phyloP scores from a whole-genome alignment of 2,329 filamentous ascomycete genomes.

The Aspergillus proliferans region DNA sequence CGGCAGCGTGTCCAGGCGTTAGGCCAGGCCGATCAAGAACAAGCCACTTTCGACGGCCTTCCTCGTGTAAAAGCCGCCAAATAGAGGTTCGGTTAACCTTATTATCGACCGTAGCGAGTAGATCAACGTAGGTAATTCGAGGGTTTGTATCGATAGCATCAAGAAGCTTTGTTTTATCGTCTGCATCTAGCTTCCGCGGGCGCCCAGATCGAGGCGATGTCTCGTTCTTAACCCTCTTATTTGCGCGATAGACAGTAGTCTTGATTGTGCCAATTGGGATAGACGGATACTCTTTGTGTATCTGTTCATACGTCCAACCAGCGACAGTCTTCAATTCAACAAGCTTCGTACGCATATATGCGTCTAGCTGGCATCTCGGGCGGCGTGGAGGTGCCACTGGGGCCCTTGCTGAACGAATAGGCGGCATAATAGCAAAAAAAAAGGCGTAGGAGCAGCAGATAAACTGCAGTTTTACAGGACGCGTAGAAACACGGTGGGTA shows the following conservation, averaged over 20 bases:
- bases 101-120: background rate
- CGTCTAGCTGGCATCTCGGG: too few species aligned
- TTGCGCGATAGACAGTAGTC: background rate
- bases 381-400: too few species aligned
- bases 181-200: background rate
- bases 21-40: background rate
- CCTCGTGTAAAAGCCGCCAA: background rate
- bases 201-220: background rate
- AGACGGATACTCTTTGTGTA: background rate
- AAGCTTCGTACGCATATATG: too few species aligned
- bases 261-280: background rate
- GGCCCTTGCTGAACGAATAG: too few species aligned
- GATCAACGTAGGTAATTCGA: background rate
- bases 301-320: too few species aligned
- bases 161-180: background rate
- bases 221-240: background rate
- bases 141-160: background rate
- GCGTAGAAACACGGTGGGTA: too few species aligned
- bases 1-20: background rate
- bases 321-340: too few species aligned
- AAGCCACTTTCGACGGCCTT: background rate
- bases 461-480: too few species aligned
- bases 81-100: background rate
- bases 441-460: too few species aligned
- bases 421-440: too few species aligned